Evolutionary conservation across 768 basidiomycete species (phyloP), one percentile per base, ranked within the genome.

Genomic region (Cyclocybe aegerita): DNA sequence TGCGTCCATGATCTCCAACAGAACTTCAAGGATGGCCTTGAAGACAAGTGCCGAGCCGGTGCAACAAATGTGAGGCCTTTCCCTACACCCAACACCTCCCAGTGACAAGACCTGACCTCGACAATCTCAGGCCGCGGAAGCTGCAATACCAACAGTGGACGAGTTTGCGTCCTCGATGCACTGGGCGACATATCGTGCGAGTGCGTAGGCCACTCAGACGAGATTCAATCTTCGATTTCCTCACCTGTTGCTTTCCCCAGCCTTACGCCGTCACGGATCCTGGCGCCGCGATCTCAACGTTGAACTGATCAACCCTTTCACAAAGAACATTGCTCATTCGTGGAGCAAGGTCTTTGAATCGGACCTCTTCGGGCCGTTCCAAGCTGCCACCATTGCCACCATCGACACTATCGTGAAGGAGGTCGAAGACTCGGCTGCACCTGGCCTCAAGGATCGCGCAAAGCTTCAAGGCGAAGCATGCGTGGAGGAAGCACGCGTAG

Each of bases 341-440:
- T 85, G 82, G 83, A 70, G 74, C 12, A 70, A 77, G 58, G 70
- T 83, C n/a, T 85, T 84, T 52, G 82, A 85, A 59, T 70, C 76
- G 0, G 79, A 84, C 56, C 64, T 84, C 8, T 82, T 85, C 57
- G 68, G 63, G 1, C 60, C 71, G 6, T 78, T 85, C 50, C 75
- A 81, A 53, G 48, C 58, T 4, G 64, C 68, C 1, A 69, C 72
- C 5, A 61, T 66, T 17, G 48, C 50, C 1, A 60, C 69, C 1
- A 74, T 85, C 51, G 66, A 68, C 39, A 60, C 70, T 16, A 68
- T 85, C 2, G 62, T 82, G n/a, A 58, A 70, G 46, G 80, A 82
- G 34, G 67, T 85, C 15, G 78, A 81, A 58, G 67, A 69, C 1
- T 74, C 77, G 1, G 78, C 82, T 12, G 73, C 81, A 0, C 49